A percentile compares a stretch with the other conserved stretches of the same genome.
phyloP scores from a whole-genome alignment of 768 basidiomycete species.

The Pilatotrama ljubarskyi region DNA sequence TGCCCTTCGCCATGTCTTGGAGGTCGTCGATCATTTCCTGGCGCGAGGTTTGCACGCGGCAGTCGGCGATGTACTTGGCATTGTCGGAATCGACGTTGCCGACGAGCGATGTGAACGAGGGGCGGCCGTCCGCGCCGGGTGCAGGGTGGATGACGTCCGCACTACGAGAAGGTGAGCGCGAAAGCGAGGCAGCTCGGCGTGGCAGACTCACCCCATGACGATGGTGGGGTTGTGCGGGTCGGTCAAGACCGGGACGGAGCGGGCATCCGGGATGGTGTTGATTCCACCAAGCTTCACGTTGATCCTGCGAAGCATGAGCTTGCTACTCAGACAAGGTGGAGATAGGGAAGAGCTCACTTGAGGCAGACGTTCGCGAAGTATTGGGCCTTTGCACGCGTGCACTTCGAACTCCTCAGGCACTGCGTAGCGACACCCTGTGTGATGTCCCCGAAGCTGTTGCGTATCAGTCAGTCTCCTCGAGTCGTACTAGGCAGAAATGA shows the following conservation, averaged over 20 bases:
- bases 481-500: background rate
- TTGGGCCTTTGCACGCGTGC: conserved; percentile 65
- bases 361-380: conserved; percentile 82
- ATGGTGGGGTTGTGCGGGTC: conserved; percentile 77
- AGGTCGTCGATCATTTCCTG: conserved; percentile 79
- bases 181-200: background rate
- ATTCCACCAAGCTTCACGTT: conserved; percentile 87
- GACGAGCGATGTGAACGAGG: conserved; percentile 80
- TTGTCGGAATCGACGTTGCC: conserved; percentile 76
- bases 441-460: conserved; percentile 70
- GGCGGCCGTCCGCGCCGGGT: conserved; percentile 74
- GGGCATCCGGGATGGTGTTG: conserved; percentile 73
- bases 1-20: conserved; percentile 55
- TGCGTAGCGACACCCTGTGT: conserved; percentile 74
- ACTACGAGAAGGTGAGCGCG: conserved; percentile 27
- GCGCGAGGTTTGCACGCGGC: conserved; percentile 64
- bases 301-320: conserved; percentile 45
- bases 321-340: background rate
- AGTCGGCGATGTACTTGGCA: conserved; percentile 68
- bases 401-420: conserved; percentile 69
- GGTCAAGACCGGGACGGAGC: conserved; percentile 61
- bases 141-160: conserved; percentile 86
- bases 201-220: conserved; percentile 57
- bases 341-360: conserved; percentile 50
- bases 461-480: background rate